Evolutionary conservation across 164 flowering plant species (phyloP).

Genomic region (Tetrastigma voinierianum): DNA sequence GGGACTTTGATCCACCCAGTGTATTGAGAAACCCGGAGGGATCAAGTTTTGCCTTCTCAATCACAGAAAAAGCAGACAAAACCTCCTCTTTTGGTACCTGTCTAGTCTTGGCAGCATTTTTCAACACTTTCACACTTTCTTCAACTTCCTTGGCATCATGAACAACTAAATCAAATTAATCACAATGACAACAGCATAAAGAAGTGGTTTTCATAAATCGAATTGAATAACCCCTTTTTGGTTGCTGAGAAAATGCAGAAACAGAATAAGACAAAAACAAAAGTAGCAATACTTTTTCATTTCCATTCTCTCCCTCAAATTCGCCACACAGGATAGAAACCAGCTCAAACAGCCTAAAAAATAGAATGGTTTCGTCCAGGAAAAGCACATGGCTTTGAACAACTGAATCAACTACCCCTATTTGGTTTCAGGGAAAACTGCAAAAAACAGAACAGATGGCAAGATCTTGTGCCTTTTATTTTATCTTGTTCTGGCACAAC

Average conservation of each 20-base stretch:
- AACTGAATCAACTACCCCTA: not conserved
- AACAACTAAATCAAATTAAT: not conserved
- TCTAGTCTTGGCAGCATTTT: conserved; percentile 83
- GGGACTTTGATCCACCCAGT: conserved; percentile 83
- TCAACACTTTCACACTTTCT: conserved; percentile 72
- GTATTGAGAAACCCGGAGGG: conserved; percentile 63
- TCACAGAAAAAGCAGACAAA: conserved; percentile 58
- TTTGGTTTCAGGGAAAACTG: not conserved
- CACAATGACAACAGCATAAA: not conserved
- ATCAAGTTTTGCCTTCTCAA: conserved; percentile 82
- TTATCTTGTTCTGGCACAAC: no score
- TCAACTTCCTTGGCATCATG: conserved; percentile 51
- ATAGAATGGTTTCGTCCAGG: not conserved
- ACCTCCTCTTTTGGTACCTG: conserved; percentile 58
- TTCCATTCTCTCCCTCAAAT: no score
- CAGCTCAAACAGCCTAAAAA: not conserved
- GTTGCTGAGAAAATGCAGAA: no score
- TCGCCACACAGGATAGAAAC: no score
- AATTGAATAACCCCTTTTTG: no score
- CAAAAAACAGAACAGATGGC: no score
- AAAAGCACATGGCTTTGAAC: not conserved
- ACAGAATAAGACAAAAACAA: no score
- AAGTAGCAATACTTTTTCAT: no score
- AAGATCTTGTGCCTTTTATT: no score
- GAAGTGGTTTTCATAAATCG: no score